Evolutionary conservation across 2,329 filamentous ascomycete species (phyloP).

Genomic region (Paracoccidioides brasiliensis): DNA sequence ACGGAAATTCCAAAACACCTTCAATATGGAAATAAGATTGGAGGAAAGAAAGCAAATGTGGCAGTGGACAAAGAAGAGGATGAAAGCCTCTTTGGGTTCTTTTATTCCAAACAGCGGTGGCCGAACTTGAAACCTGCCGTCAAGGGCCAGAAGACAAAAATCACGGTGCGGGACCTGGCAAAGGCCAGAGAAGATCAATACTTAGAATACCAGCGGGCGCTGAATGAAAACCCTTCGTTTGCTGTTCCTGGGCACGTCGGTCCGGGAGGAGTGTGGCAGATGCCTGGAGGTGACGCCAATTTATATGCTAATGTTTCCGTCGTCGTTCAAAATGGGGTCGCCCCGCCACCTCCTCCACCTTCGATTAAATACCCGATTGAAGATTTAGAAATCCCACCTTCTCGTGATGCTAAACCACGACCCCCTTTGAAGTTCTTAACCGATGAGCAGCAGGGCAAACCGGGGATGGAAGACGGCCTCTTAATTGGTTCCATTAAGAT

Average conservation of each 20-base stretch:
- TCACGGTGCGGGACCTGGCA: conserved; percentile 33
- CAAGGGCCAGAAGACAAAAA: conserved; percentile 54
- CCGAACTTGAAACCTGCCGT: conserved; percentile 61
- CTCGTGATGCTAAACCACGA: conserved; percentile 47
- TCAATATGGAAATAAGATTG: conserved; percentile 64
- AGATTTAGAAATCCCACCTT: conserved; percentile 68
- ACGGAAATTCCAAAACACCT: conserved; percentile 75
- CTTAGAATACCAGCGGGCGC: conserved; percentile 36
- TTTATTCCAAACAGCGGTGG: conserved; percentile 40
- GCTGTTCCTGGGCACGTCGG: conserved; percentile 11
- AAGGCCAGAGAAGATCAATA: conserved; percentile 35
- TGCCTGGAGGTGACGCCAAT: conserved; percentile 1
- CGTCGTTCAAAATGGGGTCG: conserved; percentile 36
- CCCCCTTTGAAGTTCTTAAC: conserved; percentile 69
- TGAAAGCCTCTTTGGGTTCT: conserved; percentile 39
- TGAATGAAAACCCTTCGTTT: conserved; percentile 34
- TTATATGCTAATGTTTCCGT: conserved; percentile 24
- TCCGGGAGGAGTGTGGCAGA: conserved; percentile 1
- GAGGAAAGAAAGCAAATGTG: conserved; percentile 61
- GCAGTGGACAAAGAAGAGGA: conserved; percentile 47
- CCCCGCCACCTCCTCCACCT: conserved; percentile 52
- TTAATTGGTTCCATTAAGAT: conserved; percentile 49
- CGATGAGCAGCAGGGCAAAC: conserved; percentile 42
- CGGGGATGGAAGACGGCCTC: conserved; percentile 23
- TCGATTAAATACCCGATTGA: conserved; percentile 91